Evolutionary conservation across 306 rosid species (phyloP).

Genomic region (Malus orientalis): DNA sequence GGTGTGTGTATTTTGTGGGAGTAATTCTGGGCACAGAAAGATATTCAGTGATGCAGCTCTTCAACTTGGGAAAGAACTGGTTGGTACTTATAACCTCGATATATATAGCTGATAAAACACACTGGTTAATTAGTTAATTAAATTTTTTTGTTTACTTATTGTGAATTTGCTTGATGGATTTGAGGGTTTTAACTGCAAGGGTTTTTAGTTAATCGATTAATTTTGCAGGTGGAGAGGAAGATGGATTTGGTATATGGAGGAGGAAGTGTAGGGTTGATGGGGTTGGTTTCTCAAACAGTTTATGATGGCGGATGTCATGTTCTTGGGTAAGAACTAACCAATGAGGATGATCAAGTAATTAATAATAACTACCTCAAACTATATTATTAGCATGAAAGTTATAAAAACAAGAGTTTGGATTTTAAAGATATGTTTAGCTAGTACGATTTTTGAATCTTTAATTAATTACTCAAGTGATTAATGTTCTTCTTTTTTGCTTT

Average conservation of each 20-base stretch:
- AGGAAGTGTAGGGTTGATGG: conserved; percentile 25
- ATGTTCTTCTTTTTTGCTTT: neutral
- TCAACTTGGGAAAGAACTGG: conserved; percentile 23
- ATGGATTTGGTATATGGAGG: conserved; percentile 26
- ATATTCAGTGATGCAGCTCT: conserved; percentile 25
- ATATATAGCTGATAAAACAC: neutral
- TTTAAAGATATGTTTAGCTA: neutral
- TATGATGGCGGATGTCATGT: conserved; percentile 24
- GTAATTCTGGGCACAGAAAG: conserved; percentile 11
- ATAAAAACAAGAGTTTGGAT: neutral
- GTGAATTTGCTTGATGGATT: neutral
- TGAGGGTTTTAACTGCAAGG: neutral
- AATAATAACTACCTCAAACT: neutral
- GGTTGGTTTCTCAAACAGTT: conserved; percentile 19
- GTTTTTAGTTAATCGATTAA: neutral
- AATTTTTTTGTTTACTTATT: neutral
- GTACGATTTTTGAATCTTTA: neutral
- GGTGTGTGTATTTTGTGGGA: conserved; percentile 23
- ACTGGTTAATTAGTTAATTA: neutral
- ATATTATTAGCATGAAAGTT: neutral
- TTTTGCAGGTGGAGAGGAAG: conserved; percentile 22
- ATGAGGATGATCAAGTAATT: neutral
- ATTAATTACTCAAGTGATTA: neutral
- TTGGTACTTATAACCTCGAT: neutral
- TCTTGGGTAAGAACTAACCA: conserved; percentile 15